Evolutionary conservation across 164 flowering plant genomes (phyloP), one percentile per base, ranked within the genome.

Genomic region (Chimonanthus salicifolius): DNA sequence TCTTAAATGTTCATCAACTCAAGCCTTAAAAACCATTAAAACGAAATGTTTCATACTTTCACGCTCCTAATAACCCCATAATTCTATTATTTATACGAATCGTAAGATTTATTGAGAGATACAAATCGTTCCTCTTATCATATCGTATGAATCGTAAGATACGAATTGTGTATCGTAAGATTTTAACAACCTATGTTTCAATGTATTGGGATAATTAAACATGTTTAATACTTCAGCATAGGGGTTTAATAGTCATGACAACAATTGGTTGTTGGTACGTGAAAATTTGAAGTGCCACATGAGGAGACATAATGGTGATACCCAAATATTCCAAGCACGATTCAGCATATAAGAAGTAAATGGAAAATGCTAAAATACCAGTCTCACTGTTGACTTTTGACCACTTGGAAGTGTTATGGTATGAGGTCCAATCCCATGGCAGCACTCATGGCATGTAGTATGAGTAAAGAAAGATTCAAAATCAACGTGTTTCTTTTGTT

Each of bases 401-500:
- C 98, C 98, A 80, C 80, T 81, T 49, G 98, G 97, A 78, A 92
- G 95, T 68, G 78, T 85, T 65, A 94, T 94, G 63, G 84, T 81
- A 81, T 94, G 98, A 77, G 98, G 98, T 62, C 98, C 98, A 82
- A 92, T 94, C 49, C 97, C 98, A 82, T 94, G 98, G 82, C 92
- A 88, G 80, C 98, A 94, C 80, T 94, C 98, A 79, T 92, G 98
- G 82, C 97, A 94, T 73, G 92, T 84, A 60, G 92, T 92, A 80
- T 94, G 98, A 75, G 97, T 94, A 82, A 94, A 94, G 82, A 92
- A 94, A 70, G 98, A 88, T 3, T 91, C 94, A 79, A 94, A 94
- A 80, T 94, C 95, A 51, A 92, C 92, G 72, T 74, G 83, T 69
- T 80, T 71, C 79, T 76, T 81, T 75, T 94, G 97, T 69, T 91